Evolutionary conservation across 768 basidiomycete genomes (phyloP).

Genomic region (Vararia minispora): DNA sequence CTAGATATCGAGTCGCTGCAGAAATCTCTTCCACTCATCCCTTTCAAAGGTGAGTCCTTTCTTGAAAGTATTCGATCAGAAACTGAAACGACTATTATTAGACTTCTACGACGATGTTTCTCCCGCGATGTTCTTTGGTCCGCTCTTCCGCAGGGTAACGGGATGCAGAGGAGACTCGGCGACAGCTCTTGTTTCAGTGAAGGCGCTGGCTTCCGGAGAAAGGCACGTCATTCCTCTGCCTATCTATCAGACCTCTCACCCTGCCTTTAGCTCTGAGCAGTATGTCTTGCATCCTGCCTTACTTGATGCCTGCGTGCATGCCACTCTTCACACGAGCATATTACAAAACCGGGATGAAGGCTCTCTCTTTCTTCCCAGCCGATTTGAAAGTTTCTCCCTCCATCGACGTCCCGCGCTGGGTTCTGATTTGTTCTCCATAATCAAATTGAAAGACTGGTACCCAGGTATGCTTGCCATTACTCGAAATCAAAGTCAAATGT

Average conservation of each 20-base stretch:
- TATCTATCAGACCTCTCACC: slow-evolving; percentile 7
- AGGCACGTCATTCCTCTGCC: slow-evolving; percentile 12
- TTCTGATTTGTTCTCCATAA: no score
- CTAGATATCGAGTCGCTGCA: no score
- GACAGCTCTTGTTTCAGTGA: background rate
- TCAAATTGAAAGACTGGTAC: no score
- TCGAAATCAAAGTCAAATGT: no score
- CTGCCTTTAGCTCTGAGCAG: slow-evolving; percentile 12
- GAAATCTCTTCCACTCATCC: no score
- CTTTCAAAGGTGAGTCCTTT: no score
- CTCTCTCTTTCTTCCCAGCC: slow-evolving; percentile 25
- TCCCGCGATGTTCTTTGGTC: slow-evolving; percentile 1
- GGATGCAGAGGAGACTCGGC: slow-evolving; percentile 3
- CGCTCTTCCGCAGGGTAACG: slow-evolving; percentile 2
- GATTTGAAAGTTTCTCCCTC: no score
- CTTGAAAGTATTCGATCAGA: background rate
- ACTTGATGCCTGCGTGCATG: slow-evolving; percentile 26
- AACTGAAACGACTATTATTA: background rate
- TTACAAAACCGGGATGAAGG: slow-evolving; percentile 20
- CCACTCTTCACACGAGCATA: slow-evolving; percentile 21
- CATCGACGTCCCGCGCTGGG: no score
- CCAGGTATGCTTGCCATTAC: no score
- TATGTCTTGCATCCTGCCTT: slow-evolving; percentile 26
- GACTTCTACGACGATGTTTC: background rate
- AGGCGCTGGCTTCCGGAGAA: background rate